phyloP scores from a whole-genome alignment of 2,329 filamentous ascomycete genomes.

The Polychaeton citri region DNA sequence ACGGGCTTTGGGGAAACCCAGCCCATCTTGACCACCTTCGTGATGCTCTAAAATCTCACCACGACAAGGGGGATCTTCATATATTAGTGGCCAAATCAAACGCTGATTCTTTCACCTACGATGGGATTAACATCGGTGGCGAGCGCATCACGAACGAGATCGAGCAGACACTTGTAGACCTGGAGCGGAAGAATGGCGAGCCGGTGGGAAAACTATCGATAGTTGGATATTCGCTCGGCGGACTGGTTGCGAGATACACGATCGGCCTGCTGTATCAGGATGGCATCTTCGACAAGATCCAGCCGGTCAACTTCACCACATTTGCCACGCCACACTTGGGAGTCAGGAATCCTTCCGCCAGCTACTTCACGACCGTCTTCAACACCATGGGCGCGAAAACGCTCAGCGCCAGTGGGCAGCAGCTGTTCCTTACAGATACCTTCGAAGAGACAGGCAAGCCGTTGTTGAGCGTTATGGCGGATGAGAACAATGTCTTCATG shows the following conservation, averaged over 20 bases:
- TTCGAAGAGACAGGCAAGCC: slow-evolving; percentile 76
- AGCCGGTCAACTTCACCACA: slow-evolving; percentile 85
- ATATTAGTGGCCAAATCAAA: slow-evolving; percentile 62
- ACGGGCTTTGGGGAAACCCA: slow-evolving; percentile 73
- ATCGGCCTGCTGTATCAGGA: slow-evolving; percentile 72
- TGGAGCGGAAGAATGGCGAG: slow-evolving; percentile 46
- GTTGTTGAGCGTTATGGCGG: slow-evolving; percentile 67
- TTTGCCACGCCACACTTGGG: slow-evolving; percentile 69
- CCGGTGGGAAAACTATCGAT: slow-evolving; percentile 72
- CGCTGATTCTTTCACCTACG: slow-evolving; percentile 54
- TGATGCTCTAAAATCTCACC: slow-evolving; percentile 47
- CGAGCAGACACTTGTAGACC: slow-evolving; percentile 41
- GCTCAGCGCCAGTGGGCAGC: slow-evolving; percentile 68
- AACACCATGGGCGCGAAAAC: slow-evolving; percentile 76
- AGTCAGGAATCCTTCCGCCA: slow-evolving; percentile 30
- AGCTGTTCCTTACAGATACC: slow-evolving; percentile 75
- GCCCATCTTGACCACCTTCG: slow-evolving; percentile 57
- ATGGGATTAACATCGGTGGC: slow-evolving; percentile 56
- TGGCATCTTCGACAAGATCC: slow-evolving; percentile 63
- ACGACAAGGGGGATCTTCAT: slow-evolving; percentile 51
- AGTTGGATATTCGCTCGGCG: slow-evolving; percentile 80
- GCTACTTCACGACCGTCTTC: slow-evolving; percentile 34
- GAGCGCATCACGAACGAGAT: slow-evolving; percentile 53
- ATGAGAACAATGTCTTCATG: slow-evolving; percentile 76
- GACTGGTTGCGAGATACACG: slow-evolving; percentile 73